Evolutionary conservation across 2,329 filamentous ascomycete species (phyloP).

Genomic region (Aspergillus neoniger): DNA sequence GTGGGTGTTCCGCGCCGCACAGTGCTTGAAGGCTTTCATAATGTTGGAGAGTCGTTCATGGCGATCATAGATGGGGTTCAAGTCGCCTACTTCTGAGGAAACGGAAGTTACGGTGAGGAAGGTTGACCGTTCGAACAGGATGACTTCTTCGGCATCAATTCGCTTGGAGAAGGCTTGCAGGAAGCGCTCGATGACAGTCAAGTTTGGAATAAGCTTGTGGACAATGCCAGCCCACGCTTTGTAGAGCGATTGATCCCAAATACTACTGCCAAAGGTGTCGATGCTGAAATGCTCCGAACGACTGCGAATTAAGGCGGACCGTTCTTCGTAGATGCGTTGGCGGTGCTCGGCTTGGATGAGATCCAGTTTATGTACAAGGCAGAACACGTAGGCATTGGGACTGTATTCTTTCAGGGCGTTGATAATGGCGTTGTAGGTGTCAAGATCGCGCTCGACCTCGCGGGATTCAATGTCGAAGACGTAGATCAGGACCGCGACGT

Average conservation of each 20-base stretch:
- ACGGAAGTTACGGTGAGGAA: slow-evolving; percentile 96
- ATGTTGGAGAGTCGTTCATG: slow-evolving; percentile 96
- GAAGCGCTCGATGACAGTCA: slow-evolving; percentile 82
- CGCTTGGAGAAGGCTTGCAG: slow-evolving; percentile 78
- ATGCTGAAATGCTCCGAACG: slow-evolving; percentile 74
- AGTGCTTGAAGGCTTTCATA: slow-evolving; percentile 97
- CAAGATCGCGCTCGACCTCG: slow-evolving; percentile 88
- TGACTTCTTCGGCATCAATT: slow-evolving; percentile 88
- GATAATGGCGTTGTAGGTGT: slow-evolving; percentile 90
- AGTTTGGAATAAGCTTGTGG: slow-evolving; percentile 94
- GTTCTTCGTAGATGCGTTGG: slow-evolving; percentile 80
- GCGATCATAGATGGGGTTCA: slow-evolving; percentile 88
- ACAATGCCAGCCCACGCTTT: slow-evolving; percentile 99
- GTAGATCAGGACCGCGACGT: slow-evolving; percentile 96
- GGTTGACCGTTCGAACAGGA: slow-evolving; percentile 92
- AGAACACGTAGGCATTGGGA: slow-evolving; percentile 79
- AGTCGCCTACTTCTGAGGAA: slow-evolving; percentile 69
- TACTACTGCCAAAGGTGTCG: slow-evolving; percentile 90
- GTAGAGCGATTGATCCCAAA: slow-evolving; percentile 98
- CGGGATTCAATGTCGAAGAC: slow-evolving; percentile 98
- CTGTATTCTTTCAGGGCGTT: slow-evolving; percentile 85
- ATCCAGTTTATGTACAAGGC: slow-evolving; percentile 98
- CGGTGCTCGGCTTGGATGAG: slow-evolving; percentile 80
- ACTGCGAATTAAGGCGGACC: slow-evolving; percentile 72
- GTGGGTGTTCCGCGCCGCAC: slow-evolving; percentile 48